Evolutionary conservation across 805 yeast genomes (phyloP).

Genomic region (Torulaspora delbrueckii): DNA sequence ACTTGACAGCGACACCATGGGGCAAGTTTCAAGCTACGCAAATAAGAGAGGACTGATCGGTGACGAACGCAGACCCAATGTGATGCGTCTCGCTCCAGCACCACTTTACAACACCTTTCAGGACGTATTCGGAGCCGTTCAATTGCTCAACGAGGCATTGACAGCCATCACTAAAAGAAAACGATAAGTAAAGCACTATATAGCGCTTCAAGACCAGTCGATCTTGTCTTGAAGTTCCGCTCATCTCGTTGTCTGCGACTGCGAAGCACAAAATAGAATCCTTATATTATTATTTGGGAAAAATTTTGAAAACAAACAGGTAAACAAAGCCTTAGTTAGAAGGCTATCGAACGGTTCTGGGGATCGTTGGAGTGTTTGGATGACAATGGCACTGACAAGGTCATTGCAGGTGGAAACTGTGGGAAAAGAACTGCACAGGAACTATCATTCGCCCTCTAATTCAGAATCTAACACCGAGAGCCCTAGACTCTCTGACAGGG

Average conservation of each 20-base stretch:
- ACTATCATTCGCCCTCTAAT: conserved; percentile 22
- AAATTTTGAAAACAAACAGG: neutral
- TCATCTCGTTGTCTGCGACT: conserved; percentile 1
- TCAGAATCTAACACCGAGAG: conserved; percentile 25
- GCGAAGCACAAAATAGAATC: conserved; percentile 6
- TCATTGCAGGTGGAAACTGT: neutral
- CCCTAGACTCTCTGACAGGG: conserved; percentile 22
- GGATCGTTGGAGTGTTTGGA: neutral
- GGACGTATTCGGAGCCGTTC: conserved; percentile 51
- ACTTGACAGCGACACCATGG: conserved; percentile 55
- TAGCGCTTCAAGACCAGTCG: neutral
- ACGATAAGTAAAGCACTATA: neutral
- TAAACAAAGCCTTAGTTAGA: neutral
- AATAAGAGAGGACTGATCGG: conserved; percentile 60
- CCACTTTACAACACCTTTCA: conserved; percentile 76
- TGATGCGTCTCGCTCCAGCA: conserved; percentile 82
- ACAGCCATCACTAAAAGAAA: neutral
- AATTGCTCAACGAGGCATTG: conserved; percentile 42
- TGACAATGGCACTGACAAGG: neutral
- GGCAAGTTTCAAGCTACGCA: conserved; percentile 46
- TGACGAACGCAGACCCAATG: conserved; percentile 88
- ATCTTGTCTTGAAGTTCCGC: neutral
- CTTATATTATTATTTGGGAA: neutral
- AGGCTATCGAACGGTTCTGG: neutral
- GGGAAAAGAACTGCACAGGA: conserved; percentile 3